Conservation (phyloP, 441 rosid species). For the Kokia cookei region DNA sequence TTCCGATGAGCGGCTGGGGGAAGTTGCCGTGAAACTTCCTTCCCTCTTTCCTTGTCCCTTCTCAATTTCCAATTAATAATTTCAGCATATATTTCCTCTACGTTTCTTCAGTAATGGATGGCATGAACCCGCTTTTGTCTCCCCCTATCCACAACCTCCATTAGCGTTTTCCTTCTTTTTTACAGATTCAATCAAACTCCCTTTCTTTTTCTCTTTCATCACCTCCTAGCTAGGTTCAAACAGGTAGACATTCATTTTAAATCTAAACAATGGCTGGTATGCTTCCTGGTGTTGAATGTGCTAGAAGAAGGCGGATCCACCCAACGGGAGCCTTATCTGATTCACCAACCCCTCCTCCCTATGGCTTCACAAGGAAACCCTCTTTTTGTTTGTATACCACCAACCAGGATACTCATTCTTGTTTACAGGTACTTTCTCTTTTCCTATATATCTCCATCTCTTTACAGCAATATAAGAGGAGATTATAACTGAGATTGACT, state of each 20-base stretch:
- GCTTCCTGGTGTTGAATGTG: conserved; percentile 87
- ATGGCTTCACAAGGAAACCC: conserved; percentile 38
- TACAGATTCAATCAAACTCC: neutral
- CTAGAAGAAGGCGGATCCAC: conserved; percentile 70
- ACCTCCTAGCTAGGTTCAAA: neutral
- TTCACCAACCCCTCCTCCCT: conserved; percentile 17
- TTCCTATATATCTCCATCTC: too few relatives aligned
- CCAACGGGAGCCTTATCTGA: conserved; percentile 40
- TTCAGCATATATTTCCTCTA: neutral
- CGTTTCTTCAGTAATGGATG: neutral
- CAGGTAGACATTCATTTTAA: too few relatives aligned
- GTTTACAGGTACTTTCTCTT: conserved; percentile 38
- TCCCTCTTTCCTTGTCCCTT: neutral
- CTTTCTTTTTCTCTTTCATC: neutral
- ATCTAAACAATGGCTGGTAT: conserved; percentile 59
- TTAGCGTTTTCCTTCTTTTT: neutral
- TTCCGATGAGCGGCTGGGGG: too few relatives aligned
- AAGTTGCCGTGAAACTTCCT: neutral
- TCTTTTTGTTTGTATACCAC: conserved; percentile 54
- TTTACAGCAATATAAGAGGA: too few relatives aligned
- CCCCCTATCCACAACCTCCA: neutral
- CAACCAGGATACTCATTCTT: conserved; percentile 37
- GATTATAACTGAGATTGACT: neutral
- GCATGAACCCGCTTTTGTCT: conserved; percentile 11
- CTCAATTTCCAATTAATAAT: neutral